Percentiles rank a stretch among this genome's conserved stretches.
These are phyloP conservation scores for Cladophialophora psammophila DNA, from an alignment of 2,329 filamentous ascomycete genomes.

Conservation along the genomic window DNA sequence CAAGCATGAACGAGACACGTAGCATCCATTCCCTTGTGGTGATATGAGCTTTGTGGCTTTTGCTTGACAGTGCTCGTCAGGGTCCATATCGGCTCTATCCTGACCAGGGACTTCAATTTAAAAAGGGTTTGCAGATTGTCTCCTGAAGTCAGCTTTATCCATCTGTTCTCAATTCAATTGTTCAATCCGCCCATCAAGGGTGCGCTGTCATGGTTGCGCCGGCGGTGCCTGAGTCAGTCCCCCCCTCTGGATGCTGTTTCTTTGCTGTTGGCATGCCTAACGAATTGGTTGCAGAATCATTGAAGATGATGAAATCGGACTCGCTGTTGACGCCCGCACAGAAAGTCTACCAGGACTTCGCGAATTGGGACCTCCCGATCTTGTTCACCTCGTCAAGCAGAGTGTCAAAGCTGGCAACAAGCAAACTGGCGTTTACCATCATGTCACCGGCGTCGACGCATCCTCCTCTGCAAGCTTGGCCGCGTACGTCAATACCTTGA, in stretches of 20 bases:
- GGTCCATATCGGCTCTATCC: neutral
- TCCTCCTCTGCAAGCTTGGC: constrained; percentile 96
- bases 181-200: constrained; percentile 22
- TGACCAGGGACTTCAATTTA: neutral
- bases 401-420: constrained; percentile 54
- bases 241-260: constrained; percentile 1
- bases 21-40: neutral
- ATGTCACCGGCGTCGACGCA: constrained; percentile 95
- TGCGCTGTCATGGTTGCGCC: constrained; percentile 70
- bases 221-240: constrained; percentile 76
- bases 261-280: constrained; percentile 23
- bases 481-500: constrained; percentile 97
- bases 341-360: constrained; percentile 85
- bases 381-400: constrained; percentile 91
- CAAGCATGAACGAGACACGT: constrained; percentile 4
- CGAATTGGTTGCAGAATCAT: constrained; percentile 70
- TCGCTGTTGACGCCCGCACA: constrained; percentile 89
- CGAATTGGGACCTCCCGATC: constrained; percentile 92
- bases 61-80: neutral
- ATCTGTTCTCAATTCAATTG: constrained; percentile 27
- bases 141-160: constrained; percentile 3
- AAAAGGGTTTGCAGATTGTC: neutral
- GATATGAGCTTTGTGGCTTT: neutral
- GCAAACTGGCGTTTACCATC: constrained; percentile 92
- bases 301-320: constrained; percentile 83